Base-by-base conservation (phyloP, 176 grass and related monocot species). In the Avena insularis region DNA sequence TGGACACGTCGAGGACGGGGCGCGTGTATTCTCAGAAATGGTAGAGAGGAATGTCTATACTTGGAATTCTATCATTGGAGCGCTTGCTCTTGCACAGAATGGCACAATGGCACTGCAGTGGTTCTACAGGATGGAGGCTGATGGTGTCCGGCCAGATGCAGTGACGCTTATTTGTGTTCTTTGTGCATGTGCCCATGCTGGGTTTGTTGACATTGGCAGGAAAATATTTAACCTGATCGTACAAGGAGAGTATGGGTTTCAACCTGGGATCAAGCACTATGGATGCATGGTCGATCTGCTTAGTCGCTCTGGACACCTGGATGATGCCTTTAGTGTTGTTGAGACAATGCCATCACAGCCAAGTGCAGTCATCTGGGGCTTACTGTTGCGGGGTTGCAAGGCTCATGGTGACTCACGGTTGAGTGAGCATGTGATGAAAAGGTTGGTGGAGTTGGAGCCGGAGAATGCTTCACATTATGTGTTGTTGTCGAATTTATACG, bases 211-310 rank as follows among this genome's bases (percentile, higher is more conserved):
- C 36, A 86, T 85, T 13, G 94, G 92, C 9, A 81, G 19, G 74
- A 82, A 85, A 80, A 83, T 96, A 77, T 96, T 96, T 66, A 60
- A 88, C 48, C 74, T 82, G 45, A 25, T 90, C 38, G 21, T 87
- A 61, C 66, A 65, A 20, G 94, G 94, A 2, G 79, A 86, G 54
- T 96, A 96, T 67, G 92, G 87, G 72, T 96, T 94, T 81, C 76
- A 67, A 80, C 92, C 94, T 31, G 88, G 80, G 67, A 90, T 94
- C 63, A 94, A 88, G 65, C 94, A 96, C 79, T 96, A 87, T 25
- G 94, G 94, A 63, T 96, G 94, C 85, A 76, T 94, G 92, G 71
- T 96, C 65, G 85, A 94, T 71, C 82, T 96, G 67, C 85, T 96
- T 71, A 89, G 83, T 64, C 84, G 87, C 55, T 91, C 88, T 64